phyloP scores from a whole-genome alignment of 495 filamentous ascomycete genomes.

The Pyrenula massariospora region DNA sequence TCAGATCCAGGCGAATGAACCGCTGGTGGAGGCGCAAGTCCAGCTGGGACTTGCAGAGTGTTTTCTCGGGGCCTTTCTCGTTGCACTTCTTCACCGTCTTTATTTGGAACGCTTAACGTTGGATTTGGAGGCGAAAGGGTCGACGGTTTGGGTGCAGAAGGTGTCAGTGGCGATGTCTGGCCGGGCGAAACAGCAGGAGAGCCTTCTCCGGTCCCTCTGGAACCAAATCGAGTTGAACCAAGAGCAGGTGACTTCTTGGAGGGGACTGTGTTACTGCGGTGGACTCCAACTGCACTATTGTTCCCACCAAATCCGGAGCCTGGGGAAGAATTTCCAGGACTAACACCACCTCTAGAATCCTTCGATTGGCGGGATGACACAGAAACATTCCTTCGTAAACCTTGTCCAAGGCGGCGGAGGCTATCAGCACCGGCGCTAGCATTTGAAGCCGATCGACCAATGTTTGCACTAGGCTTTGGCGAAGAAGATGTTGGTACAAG shows the following conservation, averaged over 20 bases:
- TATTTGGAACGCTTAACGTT: not conserved
- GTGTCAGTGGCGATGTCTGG: conserved; percentile 20
- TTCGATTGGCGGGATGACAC: conserved; percentile 59
- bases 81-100: conserved; percentile 9
- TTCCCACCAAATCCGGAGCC: conserved; percentile 22
- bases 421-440: conserved; percentile 81
- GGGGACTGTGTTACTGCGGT: conserved; percentile 90
- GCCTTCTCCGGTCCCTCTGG: conserved; percentile 11
- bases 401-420: conserved; percentile 60
- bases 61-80: conserved; percentile 4
- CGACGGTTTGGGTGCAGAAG: conserved; percentile 20
- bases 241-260: conserved; percentile 77
- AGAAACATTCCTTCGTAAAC: conserved; percentile 75
- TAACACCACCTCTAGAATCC: conserved; percentile 55
- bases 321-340: conserved; percentile 57
- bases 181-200: conserved; percentile 23
- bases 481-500: conserved; percentile 39
- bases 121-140: conserved; percentile 23
- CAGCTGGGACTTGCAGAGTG: conserved; percentile 15
- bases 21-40: conserved; percentile 23
- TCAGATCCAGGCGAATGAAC: conserved; percentile 57
- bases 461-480: conserved; percentile 31
- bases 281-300: conserved; percentile 51
- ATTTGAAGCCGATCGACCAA: conserved; percentile 71
- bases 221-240: conserved; percentile 36